phyloP scores from a whole-genome alignment of 306 rosid genomes.

The Ziziphus jujuba region DNA sequence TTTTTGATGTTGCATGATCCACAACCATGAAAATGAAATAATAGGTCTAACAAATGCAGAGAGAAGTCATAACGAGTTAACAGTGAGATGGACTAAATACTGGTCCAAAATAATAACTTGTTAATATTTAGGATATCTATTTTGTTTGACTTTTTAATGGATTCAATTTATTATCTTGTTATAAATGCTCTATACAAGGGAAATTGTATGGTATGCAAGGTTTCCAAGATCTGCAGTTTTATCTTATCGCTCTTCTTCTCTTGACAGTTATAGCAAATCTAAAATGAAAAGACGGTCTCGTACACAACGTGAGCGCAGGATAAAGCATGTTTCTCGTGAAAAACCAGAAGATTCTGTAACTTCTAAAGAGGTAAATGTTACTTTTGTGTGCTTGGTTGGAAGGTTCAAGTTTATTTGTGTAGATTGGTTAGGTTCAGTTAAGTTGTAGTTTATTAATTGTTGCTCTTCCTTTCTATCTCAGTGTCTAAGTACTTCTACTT shows the following conservation, averaged over 20 bases:
- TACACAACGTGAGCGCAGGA: constrained; percentile 39
- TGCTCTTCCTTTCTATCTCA: neutral
- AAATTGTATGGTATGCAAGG: neutral
- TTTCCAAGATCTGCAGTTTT: neutral
- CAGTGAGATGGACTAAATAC: too few relatives aligned
- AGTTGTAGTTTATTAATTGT: neutral
- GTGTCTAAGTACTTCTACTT: neutral
- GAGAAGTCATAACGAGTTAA: too few relatives aligned
- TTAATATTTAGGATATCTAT: too few relatives aligned
- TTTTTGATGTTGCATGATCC: too few relatives aligned
- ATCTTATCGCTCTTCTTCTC: neutral
- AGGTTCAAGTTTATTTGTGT: neutral
- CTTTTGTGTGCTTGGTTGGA: neutral
- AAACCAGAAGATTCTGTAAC: constrained; percentile 34
- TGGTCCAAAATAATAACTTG: too few relatives aligned
- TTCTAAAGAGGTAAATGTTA: constrained; percentile 43
- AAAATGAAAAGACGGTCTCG: constrained; percentile 55
- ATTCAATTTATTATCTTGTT: too few relatives aligned
- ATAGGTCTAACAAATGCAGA: too few relatives aligned
- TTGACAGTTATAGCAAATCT: constrained; percentile 53
- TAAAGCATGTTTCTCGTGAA: constrained; percentile 34
- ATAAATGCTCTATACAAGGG: neutral
- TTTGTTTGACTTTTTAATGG: too few relatives aligned
- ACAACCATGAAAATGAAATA: too few relatives aligned
- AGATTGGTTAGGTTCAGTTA: neutral